These are phyloP conservation scores for Mallotus nudiflorus DNA, from an alignment of 345 rosid genomes.

Conservation along the genomic window DNA sequence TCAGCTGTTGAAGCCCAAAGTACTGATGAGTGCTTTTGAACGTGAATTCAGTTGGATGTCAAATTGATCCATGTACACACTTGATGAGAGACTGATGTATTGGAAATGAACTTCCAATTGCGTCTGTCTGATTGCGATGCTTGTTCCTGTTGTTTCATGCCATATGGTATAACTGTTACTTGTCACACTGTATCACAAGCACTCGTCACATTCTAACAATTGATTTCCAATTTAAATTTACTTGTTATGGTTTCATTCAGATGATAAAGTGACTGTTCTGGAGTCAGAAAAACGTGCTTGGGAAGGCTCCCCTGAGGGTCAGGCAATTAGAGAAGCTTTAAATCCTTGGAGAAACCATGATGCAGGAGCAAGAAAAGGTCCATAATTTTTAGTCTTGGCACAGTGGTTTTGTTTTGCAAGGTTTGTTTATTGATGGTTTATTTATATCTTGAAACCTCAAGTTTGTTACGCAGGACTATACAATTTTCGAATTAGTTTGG, in stretches of 20 bases:
- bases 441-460: background rate
- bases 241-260: conserved; percentile 33
- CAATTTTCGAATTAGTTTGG: conserved; percentile 3
- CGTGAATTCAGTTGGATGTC: background rate
- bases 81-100: background rate
- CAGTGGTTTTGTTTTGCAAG: background rate
- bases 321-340: conserved; percentile 69
- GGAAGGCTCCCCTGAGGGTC: conserved; percentile 74
- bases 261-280: conserved; percentile 79
- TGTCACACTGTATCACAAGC: background rate
- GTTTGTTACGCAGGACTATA: background rate
- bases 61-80: background rate
- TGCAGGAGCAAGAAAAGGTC: conserved; percentile 34
- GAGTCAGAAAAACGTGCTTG: conserved; percentile 84
- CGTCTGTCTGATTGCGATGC: background rate
- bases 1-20: background rate
- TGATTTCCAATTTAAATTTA: background rate
- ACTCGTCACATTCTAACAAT: too few species aligned
- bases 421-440: conserved; percentile 12
- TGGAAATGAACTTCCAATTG: background rate
- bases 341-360: conserved; percentile 88
- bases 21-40: background rate
- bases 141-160: conserved; percentile 5
- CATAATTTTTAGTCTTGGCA: background rate
- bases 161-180: background rate